phyloP scores from a whole-genome alignment of 805 yeast species.

The Metschnikowia colocasiae region DNA sequence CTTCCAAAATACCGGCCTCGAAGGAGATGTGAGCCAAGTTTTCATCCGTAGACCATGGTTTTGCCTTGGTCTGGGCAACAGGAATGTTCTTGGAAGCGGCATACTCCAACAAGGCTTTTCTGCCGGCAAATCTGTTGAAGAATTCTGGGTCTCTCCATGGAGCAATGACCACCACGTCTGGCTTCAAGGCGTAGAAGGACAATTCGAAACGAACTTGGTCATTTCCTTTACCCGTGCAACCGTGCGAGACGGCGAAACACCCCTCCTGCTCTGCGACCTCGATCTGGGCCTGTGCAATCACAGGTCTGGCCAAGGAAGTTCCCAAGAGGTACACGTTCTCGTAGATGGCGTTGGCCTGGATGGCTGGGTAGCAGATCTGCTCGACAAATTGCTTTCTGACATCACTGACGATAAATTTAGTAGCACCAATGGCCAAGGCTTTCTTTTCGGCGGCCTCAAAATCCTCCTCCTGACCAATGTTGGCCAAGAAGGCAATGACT shows the following conservation, averaged over 20 bases:
- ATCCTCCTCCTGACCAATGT: constrained; percentile 99
- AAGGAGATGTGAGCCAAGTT: constrained; percentile 98
- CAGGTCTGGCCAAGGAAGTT: constrained; percentile 98
- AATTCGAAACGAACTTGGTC: constrained; percentile 98
- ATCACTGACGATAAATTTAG: constrained; percentile 90
- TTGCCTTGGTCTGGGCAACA: constrained; percentile 95
- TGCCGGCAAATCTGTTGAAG: constrained; percentile 95
- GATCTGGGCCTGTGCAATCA: constrained; percentile 97
- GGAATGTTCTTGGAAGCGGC: constrained; percentile 91
- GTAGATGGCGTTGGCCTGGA: constrained; percentile 95
- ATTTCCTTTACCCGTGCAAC: constrained; percentile 99
- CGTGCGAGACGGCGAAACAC: constrained; percentile 97
- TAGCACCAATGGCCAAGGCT: constrained; percentile 95
- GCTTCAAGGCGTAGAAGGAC: constrained; percentile 95
- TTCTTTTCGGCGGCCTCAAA: constrained; percentile 95
- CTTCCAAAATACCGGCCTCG: constrained; percentile 99
- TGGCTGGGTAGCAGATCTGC: constrained; percentile 91
- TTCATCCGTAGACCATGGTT: constrained; percentile 99
- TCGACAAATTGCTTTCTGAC: constrained; percentile 94
- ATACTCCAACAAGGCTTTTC: constrained; percentile 91
- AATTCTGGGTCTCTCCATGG: constrained; percentile 99
- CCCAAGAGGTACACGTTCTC: constrained; percentile 96
- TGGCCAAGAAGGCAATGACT: constrained; percentile 96
- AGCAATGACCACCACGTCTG: constrained; percentile 93
- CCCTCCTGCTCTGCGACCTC: constrained; percentile 95